Conservation (phyloP, 495 filamentous ascomycete species). For the Aspergillus egyptiacus region DNA sequence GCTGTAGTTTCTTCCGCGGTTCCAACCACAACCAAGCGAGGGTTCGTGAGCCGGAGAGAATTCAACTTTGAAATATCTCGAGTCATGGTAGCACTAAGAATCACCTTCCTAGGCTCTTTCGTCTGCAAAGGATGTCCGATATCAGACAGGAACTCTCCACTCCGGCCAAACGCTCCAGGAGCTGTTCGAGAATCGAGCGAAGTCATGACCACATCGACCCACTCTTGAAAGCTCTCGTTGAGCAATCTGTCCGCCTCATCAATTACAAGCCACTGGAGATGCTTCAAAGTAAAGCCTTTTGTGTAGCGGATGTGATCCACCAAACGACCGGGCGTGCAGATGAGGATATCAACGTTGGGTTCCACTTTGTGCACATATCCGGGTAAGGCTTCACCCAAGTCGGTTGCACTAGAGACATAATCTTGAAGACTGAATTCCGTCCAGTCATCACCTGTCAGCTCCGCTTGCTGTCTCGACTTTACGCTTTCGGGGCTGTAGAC, state of each 20-base stretch:
- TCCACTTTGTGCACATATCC: constrained; percentile 56
- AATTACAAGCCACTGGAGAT: constrained; percentile 79
- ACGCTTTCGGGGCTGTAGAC: constrained; percentile 55
- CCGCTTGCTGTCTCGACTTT: constrained; percentile 30
- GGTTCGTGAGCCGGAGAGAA: constrained; percentile 63
- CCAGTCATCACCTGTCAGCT: constrained; percentile 41
- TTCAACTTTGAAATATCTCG: constrained; percentile 75
- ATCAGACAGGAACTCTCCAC: constrained; percentile 33
- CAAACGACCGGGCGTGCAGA: constrained; percentile 86
- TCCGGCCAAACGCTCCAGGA: constrained; percentile 45
- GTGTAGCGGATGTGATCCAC: constrained; percentile 87
- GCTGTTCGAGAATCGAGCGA: constrained; percentile 48
- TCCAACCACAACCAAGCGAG: constrained; percentile 68
- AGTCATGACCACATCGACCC: constrained; percentile 68
- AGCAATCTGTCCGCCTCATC: constrained; percentile 93
- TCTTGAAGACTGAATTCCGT: constrained; percentile 43
- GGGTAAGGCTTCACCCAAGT: constrained; percentile 40
- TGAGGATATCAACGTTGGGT: constrained; percentile 79
- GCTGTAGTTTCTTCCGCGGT: constrained; percentile 37
- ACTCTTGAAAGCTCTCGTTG: constrained; percentile 88
- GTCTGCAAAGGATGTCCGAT: constrained; percentile 33
- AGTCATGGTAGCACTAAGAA: constrained; percentile 93
- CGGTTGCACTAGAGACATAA: constrained; percentile 35
- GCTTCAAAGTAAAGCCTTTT: constrained; percentile 66
- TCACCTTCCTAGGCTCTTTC: constrained; percentile 58